These are phyloP conservation scores for Teunomyces aglyptinius DNA, from an alignment of 805 yeast species.

Conservation along the genomic window DNA sequence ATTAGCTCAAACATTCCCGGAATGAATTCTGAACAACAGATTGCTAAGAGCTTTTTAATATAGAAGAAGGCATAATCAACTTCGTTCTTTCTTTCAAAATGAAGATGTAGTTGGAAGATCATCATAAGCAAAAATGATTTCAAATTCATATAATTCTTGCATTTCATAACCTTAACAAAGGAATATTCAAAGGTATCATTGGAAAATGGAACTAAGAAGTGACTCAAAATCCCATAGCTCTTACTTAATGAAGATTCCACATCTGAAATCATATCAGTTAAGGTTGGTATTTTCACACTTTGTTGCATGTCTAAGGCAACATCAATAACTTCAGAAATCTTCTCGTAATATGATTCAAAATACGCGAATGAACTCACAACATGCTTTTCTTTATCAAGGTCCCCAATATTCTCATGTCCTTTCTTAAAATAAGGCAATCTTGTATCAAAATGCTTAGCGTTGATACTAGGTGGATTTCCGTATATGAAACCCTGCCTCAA, in stretches of 20 bases:
- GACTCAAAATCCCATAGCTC: neutral
- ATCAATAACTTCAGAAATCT: slow-evolving; percentile 26
- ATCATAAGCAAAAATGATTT: slow-evolving; percentile 23
- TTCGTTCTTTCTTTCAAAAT: slow-evolving; percentile 34
- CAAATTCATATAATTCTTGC: slow-evolving; percentile 16
- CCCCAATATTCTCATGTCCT: slow-evolving; percentile 35
- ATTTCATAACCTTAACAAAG: slow-evolving; percentile 12
- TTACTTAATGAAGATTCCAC: slow-evolving; percentile 4
- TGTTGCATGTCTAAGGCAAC: slow-evolving; percentile 18
- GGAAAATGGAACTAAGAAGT: slow-evolving; percentile 6
- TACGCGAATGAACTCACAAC: slow-evolving; percentile 31
- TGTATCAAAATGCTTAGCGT: slow-evolving; percentile 28
- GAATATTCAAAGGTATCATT: slow-evolving; percentile 4
- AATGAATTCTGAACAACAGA: slow-evolving; percentile 25
- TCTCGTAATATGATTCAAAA: slow-evolving; percentile 25
- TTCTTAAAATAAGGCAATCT: slow-evolving; percentile 27
- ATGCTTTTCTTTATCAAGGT: slow-evolving; percentile 36
- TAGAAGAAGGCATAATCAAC: slow-evolving; percentile 31
- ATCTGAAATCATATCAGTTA: slow-evolving; percentile 12
- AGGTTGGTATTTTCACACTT: slow-evolving; percentile 15
- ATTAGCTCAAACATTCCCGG: slow-evolving; percentile 32
- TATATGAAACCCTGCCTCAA: slow-evolving; percentile 28
- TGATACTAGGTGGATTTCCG: slow-evolving; percentile 33
- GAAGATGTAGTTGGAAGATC: slow-evolving; percentile 35
- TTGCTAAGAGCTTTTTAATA: slow-evolving; percentile 27